Evolutionary conservation across 2,329 filamentous ascomycete species (phyloP).

Genomic region (Neofusicoccum cordaticola): DNA sequence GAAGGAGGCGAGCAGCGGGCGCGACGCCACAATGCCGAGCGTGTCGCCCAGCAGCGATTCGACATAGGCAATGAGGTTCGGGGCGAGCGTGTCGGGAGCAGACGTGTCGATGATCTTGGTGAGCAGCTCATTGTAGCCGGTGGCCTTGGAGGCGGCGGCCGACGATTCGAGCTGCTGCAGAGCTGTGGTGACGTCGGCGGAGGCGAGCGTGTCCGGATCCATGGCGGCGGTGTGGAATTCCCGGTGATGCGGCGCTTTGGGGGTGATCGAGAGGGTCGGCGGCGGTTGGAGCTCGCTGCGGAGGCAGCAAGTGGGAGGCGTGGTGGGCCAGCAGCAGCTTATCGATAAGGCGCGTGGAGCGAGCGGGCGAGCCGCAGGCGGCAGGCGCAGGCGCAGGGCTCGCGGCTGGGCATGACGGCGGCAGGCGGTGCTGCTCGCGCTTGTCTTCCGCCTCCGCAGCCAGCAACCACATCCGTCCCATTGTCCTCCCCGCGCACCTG

Average conservation of each 20-base stretch:
- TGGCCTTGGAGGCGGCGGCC: conserved; percentile 49
- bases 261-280: not conserved
- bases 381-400: not conserved
- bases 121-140: conserved; percentile 59
- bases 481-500: not conserved
- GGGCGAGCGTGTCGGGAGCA: conserved; percentile 45
- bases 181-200: conserved; percentile 47
- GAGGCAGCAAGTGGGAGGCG: not conserved
- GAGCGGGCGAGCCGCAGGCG: not conserved
- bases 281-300: not conserved
- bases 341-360: not conserved
- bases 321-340: not conserved
- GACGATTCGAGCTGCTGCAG: conserved; percentile 51
- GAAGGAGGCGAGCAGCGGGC: conserved; percentile 67
- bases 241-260: not conserved
- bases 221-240: conserved; percentile 17
- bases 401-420: conserved; percentile 22
- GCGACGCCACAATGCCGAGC: conserved; percentile 73
- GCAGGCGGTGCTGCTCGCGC: not conserved
- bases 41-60: conserved; percentile 65
- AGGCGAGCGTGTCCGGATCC: conserved; percentile 43
- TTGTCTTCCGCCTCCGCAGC: conserved; percentile 9
- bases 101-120: conserved; percentile 51
- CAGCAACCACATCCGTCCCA: not conserved
- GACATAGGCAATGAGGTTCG: conserved; percentile 66